Conservation (phyloP, 495 filamentous ascomycete genomes). For the Aspergillus sparsus region DNA sequence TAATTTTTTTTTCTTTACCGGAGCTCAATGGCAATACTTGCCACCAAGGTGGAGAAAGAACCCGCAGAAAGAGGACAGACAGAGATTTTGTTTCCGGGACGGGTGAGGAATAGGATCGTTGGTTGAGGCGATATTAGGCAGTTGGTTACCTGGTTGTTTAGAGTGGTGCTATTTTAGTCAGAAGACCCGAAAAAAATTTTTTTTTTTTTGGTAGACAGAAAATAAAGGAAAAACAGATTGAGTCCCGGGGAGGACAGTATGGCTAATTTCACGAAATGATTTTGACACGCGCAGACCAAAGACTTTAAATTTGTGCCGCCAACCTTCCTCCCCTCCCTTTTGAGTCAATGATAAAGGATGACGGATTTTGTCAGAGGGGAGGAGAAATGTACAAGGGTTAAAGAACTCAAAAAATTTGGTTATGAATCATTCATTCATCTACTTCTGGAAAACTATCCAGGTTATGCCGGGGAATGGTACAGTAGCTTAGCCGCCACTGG, state of each 20-base stretch:
- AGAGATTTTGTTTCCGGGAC: not conserved
- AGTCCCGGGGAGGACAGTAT: not conserved
- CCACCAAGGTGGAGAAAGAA: conserved; percentile 18
- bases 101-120: conserved; percentile 6
- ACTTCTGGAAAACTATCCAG: conserved; percentile 4
- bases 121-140: not conserved
- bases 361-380: not conserved
- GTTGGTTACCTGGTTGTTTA: no score
- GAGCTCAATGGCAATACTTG: conserved; percentile 3
- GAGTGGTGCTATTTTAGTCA: not conserved
- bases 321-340: not conserved
- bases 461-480: conserved; percentile 10
- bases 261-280: not conserved
- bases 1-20: conserved; percentile 2
- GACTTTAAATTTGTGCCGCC: not conserved
- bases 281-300: not conserved
- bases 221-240: not conserved
- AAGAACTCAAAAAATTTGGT: conserved; percentile 14
- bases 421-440: conserved; percentile 15
- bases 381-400: not conserved
- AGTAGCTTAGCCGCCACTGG: conserved; percentile 11
- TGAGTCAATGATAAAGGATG: not conserved
- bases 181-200: not conserved
- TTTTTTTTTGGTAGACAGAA: no score
- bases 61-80: conserved; percentile 1